A percentile compares a stretch with the other conserved stretches of the same genome.
Conservation (phyloP, 352 stramenopile genomes). For the Thraustochytrium striatum region DNA sequence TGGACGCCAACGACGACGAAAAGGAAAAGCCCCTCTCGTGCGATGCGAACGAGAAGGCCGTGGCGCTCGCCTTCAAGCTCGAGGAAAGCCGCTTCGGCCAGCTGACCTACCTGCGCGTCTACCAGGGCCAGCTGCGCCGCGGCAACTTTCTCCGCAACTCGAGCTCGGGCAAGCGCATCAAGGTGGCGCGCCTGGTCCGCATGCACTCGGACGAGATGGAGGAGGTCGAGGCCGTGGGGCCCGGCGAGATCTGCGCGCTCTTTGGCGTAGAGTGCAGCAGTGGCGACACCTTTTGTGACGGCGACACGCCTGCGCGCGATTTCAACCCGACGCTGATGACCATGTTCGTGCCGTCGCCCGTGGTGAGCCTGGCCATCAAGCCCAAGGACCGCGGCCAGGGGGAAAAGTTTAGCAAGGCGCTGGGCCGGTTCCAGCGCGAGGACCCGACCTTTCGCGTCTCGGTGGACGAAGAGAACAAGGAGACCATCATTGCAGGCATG, state of each 20-base stretch:
- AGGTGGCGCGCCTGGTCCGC: constrained; percentile 93
- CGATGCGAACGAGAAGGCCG: constrained; percentile 76
- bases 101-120: constrained; percentile 79
- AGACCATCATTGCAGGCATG: constrained; percentile 98
- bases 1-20: constrained; percentile 88
- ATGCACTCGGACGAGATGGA: constrained; percentile 99
- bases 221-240: constrained; percentile 87
- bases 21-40: constrained; percentile 76
- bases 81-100: constrained; percentile 98
- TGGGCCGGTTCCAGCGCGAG: constrained; percentile 77
- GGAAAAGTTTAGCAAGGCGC: constrained; percentile 83
- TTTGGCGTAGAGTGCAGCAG: constrained; percentile 98
- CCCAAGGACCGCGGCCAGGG: constrained; percentile 83
- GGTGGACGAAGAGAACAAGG: constrained; percentile 93
- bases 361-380: constrained; percentile 96
- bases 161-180: constrained; percentile 80
- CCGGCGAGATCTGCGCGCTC: constrained; percentile 95
- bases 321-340: constrained; percentile 71
- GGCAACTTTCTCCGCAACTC: constrained; percentile 76
- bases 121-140: constrained; percentile 77
- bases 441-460: constrained; percentile 95
- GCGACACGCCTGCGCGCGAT: constrained; percentile 56
- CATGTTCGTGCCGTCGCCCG: constrained; percentile 96
- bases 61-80: constrained; percentile 98
- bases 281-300: constrained; percentile 94